Base-by-base conservation (phyloP, 768 basidiomycete species). In the Rossbeevera mucosa region DNA sequence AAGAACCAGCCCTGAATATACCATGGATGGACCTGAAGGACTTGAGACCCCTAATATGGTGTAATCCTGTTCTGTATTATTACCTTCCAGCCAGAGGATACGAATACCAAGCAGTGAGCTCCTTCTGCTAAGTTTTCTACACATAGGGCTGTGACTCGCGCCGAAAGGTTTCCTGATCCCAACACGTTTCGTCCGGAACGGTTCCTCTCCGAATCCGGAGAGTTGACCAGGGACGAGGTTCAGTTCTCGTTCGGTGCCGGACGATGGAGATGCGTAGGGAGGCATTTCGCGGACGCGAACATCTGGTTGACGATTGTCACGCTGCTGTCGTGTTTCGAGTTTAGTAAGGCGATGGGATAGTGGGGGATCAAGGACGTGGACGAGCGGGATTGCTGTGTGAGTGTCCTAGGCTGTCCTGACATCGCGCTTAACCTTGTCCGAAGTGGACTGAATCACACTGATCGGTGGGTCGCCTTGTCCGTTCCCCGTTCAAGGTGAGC, bases 311-410 rank as follows among this genome's bases (percentile, higher is more conserved):
- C 51, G 22, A 8, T 52, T 8, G 30, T 47, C n/a, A 52, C 51
- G 12, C 46, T 52, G 3, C 16, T 52, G 7, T 47, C 51, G 21
- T 52, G 46, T 29, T 52, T 52, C 51, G 46, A 52, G 40, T 47
- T 52, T 18, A 47, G 18, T 29, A 52, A 52, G 51, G 46, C 26
- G 40, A 29, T 22, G 13, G 44, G 31, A 18, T 30, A 2, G 1
- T 52, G 51, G 51, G 40, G 46, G 8, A 25, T 47, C 5, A 3
- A 47, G 24, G 51, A 52, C 6, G 51, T 52, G 21, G 46, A 47
- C 46, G 29, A 52, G 29, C 14, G 51, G 44, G 9, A 29, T 52
- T 7, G n/a, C 29, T 14, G 46, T 47, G 29, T 47, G 40, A 41
- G 51, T 47, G n/a, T 5, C 3, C n/a, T n/a, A n/a, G n/a, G n/a